Conservation (phyloP, 2,329 filamentous ascomycete genomes). For the Colletotrichum tamarilloi region DNA sequence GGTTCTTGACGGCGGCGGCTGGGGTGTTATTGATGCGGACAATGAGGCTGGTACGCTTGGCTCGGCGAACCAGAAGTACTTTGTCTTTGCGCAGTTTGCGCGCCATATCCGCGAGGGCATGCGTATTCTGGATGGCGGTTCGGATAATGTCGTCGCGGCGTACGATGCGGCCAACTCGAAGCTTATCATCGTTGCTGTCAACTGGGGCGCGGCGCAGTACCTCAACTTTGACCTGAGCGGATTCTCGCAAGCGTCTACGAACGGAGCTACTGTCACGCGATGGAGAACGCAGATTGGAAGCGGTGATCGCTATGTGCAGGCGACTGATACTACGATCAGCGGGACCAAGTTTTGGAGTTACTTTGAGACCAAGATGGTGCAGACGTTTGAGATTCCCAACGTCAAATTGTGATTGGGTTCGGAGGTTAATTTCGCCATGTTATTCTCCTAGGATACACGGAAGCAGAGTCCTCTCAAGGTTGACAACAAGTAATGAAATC, state of each 20-base stretch:
- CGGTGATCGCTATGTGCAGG: slow-evolving; percentile 47
- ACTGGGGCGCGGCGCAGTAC: slow-evolving; percentile 50
- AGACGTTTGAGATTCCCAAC: slow-evolving; percentile 51
- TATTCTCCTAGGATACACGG: neutral
- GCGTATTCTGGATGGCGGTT: slow-evolving; percentile 49
- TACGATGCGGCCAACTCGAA: slow-evolving; percentile 48
- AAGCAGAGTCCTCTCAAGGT: neutral
- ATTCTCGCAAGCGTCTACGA: slow-evolving; percentile 44
- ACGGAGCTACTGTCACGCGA: slow-evolving; percentile 46
- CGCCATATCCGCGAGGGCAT: slow-evolving; percentile 54
- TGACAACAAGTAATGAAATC: neutral
- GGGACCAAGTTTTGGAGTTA: slow-evolving; percentile 50
- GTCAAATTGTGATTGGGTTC: slow-evolving; percentile 37
- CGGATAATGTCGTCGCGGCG: slow-evolving; percentile 50
- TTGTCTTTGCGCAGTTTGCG: slow-evolving; percentile 53
- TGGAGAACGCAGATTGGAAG: slow-evolving; percentile 51
- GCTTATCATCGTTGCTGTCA: slow-evolving; percentile 52
- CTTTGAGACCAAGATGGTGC: slow-evolving; percentile 47
- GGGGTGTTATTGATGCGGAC: slow-evolving; percentile 53
- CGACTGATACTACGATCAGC: slow-evolving; percentile 45
- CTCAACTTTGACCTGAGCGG: slow-evolving; percentile 51
- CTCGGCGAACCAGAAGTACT: slow-evolving; percentile 51
- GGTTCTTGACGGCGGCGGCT: slow-evolving; percentile 51
- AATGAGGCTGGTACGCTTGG: slow-evolving; percentile 47
- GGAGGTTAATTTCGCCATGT: neutral